Conservation (phyloP, 75 land plant genomes). For the Cunninghamia lanceolata region DNA sequence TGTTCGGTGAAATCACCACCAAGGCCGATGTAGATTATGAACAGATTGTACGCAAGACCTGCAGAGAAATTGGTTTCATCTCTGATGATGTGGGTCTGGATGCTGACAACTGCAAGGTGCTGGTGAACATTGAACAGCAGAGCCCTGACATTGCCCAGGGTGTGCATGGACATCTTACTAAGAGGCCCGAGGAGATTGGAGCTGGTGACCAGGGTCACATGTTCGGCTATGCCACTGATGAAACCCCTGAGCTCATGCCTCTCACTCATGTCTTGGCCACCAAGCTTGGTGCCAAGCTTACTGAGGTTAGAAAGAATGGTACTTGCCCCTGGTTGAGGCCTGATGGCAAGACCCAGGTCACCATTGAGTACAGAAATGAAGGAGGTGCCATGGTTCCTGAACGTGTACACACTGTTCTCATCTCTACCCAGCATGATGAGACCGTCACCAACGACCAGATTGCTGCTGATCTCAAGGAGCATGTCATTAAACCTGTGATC, state of each 20-base stretch:
- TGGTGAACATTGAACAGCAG: conserved; percentile 67
- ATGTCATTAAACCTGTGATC: conserved; percentile 46
- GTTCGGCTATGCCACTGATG: conserved; percentile 75
- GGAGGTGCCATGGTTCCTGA: conserved; percentile 46
- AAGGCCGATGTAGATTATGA: conserved; percentile 71
- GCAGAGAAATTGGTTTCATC: conserved; percentile 64
- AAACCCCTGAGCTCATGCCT: conserved; percentile 52
- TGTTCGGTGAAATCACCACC: conserved; percentile 69
- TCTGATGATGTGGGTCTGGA: conserved; percentile 74
- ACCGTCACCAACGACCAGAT: conserved; percentile 57
- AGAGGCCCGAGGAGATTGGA: conserved; percentile 56
- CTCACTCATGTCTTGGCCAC: conserved; percentile 54
- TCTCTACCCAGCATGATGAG: conserved; percentile 64
- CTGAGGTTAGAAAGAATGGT: conserved; percentile 45
- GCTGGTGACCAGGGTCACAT: conserved; percentile 77
- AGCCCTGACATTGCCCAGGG: conserved; percentile 69
- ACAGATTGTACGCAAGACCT: conserved; percentile 78
- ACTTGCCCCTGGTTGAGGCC: conserved; percentile 54
- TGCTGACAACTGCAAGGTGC: conserved; percentile 62
- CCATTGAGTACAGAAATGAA: conserved; percentile 54
- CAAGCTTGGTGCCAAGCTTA: conserved; percentile 52
- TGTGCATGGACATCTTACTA: conserved; percentile 46
- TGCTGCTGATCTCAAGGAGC: conserved; percentile 48
- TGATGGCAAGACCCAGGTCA: conserved; percentile 53
- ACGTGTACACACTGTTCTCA: conserved; percentile 51